Percentiles rank a stretch among this genome's conserved stretches.
phyloP scores from a whole-genome alignment of 257 asterid genomes.

The Solanum clarkiae region DNA sequence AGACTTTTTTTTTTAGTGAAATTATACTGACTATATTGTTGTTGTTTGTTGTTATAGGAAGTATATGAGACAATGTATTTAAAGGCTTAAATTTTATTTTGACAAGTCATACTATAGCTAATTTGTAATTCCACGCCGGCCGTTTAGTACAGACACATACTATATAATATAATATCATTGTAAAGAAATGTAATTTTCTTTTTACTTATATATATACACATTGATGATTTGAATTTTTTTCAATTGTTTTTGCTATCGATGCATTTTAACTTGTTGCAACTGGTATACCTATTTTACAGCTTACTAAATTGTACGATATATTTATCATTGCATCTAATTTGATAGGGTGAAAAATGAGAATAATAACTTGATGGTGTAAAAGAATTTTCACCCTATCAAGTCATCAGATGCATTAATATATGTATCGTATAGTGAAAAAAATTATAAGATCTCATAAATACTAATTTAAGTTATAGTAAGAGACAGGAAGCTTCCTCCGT shows the following conservation, averaged over 20 bases:
- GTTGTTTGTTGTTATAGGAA: not conserved
- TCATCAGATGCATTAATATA: too few species aligned
- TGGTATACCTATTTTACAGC: not conserved
- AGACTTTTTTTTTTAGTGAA: not conserved
- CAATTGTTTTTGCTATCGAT: not conserved
- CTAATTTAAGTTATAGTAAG: not conserved
- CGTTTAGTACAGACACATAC: not conserved
- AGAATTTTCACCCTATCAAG: too few species aligned
- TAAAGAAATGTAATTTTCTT: not conserved
- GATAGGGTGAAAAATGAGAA: not conserved
- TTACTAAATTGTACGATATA: not conserved
- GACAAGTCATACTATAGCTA: not conserved
- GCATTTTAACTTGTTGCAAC: not conserved
- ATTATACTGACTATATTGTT: not conserved
- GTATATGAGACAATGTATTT: not conserved
- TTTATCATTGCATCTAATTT: not conserved
- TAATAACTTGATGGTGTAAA: not conserved
- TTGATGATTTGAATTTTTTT: not conserved
- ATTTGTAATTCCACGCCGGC: not conserved
- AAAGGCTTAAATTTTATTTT: not conserved
- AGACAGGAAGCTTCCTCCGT: slow-evolving; percentile 14
- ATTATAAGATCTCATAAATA: not conserved
- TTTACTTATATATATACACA: not conserved
- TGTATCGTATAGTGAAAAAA: not conserved
- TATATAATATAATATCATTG: not conserved